Percentiles rank a stretch among this genome's conserved stretches.
Conservation (phyloP, 106 monocot genomes). For the Ottelia alismoides region DNA sequence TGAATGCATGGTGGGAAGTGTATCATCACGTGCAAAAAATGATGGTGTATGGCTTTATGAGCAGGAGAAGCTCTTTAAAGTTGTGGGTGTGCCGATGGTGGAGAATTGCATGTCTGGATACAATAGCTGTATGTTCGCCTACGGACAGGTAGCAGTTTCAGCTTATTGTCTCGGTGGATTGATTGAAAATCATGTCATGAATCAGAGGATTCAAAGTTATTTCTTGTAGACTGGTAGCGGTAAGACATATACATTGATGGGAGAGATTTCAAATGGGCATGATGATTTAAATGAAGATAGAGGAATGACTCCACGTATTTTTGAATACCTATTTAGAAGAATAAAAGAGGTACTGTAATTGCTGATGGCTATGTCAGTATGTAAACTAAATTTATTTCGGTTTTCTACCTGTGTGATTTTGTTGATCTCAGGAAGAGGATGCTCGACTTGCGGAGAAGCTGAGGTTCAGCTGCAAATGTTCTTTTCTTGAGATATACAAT, state of each 20-base stretch:
- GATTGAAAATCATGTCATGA: not conserved
- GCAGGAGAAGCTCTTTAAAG: constrained; percentile 67
- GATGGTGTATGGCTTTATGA: not conserved
- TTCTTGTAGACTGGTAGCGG: constrained; percentile 65
- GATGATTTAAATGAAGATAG: constrained; percentile 24
- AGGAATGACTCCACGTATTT: constrained; percentile 72
- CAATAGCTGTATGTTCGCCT: constrained; percentile 82
- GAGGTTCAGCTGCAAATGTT: constrained; percentile 65
- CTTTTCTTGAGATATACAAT: constrained; percentile 38
- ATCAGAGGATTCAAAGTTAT: too few relatives aligned
- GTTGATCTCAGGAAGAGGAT: constrained; percentile 26
- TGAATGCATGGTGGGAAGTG: not conserved
- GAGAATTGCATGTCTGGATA: constrained; percentile 77
- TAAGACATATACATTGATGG: constrained; percentile 77
- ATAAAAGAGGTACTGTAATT: constrained; percentile 63
- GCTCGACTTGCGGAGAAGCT: constrained; percentile 22
- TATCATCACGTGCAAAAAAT: not conserved
- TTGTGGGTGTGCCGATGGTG: constrained; percentile 59
- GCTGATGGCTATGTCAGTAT: constrained; percentile 69
- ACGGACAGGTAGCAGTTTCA: constrained; percentile 45
- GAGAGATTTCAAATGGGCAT: constrained; percentile 32
- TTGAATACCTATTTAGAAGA: constrained; percentile 55
- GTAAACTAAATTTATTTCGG: too few relatives aligned
- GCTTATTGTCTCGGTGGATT: not conserved
- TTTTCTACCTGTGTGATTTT: too few relatives aligned